Base-by-base conservation (phyloP, 2,329 filamentous ascomycete species). In the Pseudocercospora crystallina region DNA sequence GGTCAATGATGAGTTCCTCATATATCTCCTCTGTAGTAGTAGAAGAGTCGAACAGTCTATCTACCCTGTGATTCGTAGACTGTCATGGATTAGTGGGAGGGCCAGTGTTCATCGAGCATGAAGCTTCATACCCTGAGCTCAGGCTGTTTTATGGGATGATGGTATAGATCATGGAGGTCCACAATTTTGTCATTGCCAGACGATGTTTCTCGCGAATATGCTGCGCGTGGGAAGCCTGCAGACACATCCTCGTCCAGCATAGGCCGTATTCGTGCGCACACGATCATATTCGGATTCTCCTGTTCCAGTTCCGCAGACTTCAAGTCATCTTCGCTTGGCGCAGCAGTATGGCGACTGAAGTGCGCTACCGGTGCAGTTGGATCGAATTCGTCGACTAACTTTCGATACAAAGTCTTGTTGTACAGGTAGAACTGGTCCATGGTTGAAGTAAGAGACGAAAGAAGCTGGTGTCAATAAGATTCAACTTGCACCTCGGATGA, bases 341-440 rank as follows among this genome's bases (percentile, higher is more conserved):
- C 12, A 13, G 42, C 13, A 5, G 35, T 30, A n/a, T 51, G 49
- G 29, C 49, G 49, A 36, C 43, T 51, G 43, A 51, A 51, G 17
- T 51, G 49, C 30, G 43, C n/a, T 15, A 20, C 40, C 11, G 49
- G 42, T 17, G 14, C 13, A 9, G 14, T 20, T 5, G 20, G 30
- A 43, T 51, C 43, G 32, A 51, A 35, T 14, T 2, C 9, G 15
- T 32, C 14, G 3, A 51, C 36, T 2, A 51, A 30, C 31, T 47
- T 46, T 30, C 32, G 5, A 37, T 51, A 51, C 8, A 51, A 15
- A 10, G 35, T 29, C 7, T 15, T 31, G 32, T 42, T 51, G 12
- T 35, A 12, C 10, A 46, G 36, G 42, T 51, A 51, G 43, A 51
- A 51, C 2, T n/a, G 15, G 17, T 51, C 49, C 42, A 51, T 51